A percentile compares a stretch with the other conserved stretches of the same genome.
phyloP scores from a whole-genome alignment of 257 asterid species.

The Ophiorrhiza pumila region DNA sequence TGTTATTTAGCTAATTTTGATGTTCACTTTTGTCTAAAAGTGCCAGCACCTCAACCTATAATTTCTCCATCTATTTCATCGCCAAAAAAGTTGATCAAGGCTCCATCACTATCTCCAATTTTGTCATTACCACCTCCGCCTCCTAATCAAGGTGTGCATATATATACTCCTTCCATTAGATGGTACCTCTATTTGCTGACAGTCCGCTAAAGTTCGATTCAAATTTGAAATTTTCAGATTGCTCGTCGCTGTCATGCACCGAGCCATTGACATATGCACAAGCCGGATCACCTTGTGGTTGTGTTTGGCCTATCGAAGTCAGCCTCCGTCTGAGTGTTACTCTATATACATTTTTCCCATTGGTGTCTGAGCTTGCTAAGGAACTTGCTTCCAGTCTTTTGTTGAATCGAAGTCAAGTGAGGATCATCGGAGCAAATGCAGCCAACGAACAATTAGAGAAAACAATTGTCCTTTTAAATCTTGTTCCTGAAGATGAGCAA shows the following conservation, averaged over 20 bases:
- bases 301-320: conserved; percentile 79
- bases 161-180: neutral
- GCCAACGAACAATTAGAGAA: conserved; percentile 63
- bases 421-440: conserved; percentile 86
- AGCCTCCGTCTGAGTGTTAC: conserved; percentile 50
- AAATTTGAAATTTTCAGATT: conserved; percentile 38
- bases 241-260: conserved; percentile 51
- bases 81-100: conserved; percentile 23
- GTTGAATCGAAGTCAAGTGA: conserved; percentile 65
- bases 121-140: conserved; percentile 80
- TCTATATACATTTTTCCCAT: conserved; percentile 57
- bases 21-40: conserved; percentile 24
- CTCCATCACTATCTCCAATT: conserved; percentile 52
- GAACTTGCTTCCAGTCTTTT: conserved; percentile 49
- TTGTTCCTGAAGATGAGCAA: conserved; percentile 57
- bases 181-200: neutral
- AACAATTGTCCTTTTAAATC: conserved; percentile 59
- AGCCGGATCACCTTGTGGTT: conserved; percentile 72
- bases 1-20: conserved; percentile 13
- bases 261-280: conserved; percentile 73
- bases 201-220: neutral
- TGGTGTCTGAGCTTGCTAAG: conserved; percentile 62
- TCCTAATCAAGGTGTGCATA: conserved; percentile 57
- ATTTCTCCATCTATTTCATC: conserved; percentile 49
- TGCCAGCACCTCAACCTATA: conserved; percentile 47